Conservation (phyloP, 495 filamentous ascomycete species). For the Chaetomium cochliodes region DNA sequence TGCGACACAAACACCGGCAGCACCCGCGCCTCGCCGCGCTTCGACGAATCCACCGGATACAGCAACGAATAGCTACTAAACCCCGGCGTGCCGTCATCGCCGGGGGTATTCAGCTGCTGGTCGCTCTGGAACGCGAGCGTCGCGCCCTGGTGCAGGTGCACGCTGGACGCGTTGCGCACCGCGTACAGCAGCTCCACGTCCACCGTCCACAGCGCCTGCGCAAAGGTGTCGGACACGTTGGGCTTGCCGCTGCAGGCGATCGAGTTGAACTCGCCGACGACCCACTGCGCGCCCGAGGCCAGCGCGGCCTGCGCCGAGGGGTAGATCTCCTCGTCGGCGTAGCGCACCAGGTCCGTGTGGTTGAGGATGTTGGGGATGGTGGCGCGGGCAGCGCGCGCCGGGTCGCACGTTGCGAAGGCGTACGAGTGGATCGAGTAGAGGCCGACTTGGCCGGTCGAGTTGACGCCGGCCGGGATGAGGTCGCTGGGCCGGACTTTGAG, state of each 20-base stretch:
- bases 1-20: conserved; percentile 1
- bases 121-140: background rate
- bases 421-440: conserved; percentile 2
- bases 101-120: background rate
- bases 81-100: background rate
- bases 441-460: background rate
- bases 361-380: conserved; percentile 4
- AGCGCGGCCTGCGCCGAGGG: background rate
- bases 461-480: background rate
- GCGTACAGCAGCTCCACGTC: conserved; percentile 1
- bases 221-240: background rate
- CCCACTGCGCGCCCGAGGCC: background rate
- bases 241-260: conserved; percentile 1
- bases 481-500: background rate
- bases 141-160: conserved; percentile 2
- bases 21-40: background rate
- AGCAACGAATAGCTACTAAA: background rate
- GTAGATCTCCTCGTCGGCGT: conserved; percentile 4
- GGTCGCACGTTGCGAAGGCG: background rate
- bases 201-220: background rate
- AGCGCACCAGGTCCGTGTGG: background rate
- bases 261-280: conserved; percentile 4
- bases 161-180: background rate
- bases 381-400: background rate
- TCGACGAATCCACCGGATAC: background rate